These are phyloP conservation scores for Hygrophoropsis aurantiaca DNA, from an alignment of 768 basidiomycete species.

Conservation along the genomic window DNA sequence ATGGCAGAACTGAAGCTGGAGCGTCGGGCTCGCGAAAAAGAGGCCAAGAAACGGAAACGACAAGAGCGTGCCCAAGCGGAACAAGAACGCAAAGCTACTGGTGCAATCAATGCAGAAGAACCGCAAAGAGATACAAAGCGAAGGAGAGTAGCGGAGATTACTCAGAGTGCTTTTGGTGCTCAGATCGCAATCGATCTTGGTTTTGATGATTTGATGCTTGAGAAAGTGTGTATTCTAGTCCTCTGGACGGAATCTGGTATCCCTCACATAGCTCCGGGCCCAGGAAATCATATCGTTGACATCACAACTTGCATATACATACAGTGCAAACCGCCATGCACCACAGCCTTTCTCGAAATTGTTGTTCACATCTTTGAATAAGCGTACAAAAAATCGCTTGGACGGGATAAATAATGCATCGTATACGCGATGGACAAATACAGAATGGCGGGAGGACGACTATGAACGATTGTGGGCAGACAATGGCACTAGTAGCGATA, in stretches of 20 bases:
- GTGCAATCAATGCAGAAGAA: slow-evolving; percentile 16
- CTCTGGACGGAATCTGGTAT: slow-evolving; percentile 2
- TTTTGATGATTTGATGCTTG: slow-evolving; percentile 91
- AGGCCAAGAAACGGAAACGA: slow-evolving; percentile 74
- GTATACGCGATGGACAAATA: slow-evolving; percentile 77
- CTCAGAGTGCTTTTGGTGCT: slow-evolving; percentile 48
- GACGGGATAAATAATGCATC: slow-evolving; percentile 64
- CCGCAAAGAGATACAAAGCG: slow-evolving; percentile 38
- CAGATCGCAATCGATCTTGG: slow-evolving; percentile 83
- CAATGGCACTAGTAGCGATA: slow-evolving; percentile 3
- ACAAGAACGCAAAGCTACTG: slow-evolving; percentile 33
- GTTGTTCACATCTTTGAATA: slow-evolving; percentile 79
- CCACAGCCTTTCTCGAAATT: slow-evolving; percentile 67
- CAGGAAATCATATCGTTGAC: slow-evolving; percentile 91
- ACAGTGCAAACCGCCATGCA: slow-evolving; percentile 81
- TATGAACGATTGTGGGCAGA: slow-evolving; percentile 68
- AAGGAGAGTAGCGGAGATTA: slow-evolving; percentile 23
- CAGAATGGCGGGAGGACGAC: slow-evolving; percentile 81
- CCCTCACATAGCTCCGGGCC: slow-evolving; percentile 10
- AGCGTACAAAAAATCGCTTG: slow-evolving; percentile 62
- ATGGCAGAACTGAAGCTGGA: slow-evolving; percentile 66
- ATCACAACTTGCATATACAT: slow-evolving; percentile 89
- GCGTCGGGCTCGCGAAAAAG: slow-evolving; percentile 75
- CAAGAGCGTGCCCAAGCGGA: slow-evolving; percentile 61
- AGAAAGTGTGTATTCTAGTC: slow-evolving; percentile 64